A percentile compares a stretch with the other conserved stretches of the same genome.
phyloP scores from a whole-genome alignment of 805 yeast species.

The Nakazawaea peltata region DNA sequence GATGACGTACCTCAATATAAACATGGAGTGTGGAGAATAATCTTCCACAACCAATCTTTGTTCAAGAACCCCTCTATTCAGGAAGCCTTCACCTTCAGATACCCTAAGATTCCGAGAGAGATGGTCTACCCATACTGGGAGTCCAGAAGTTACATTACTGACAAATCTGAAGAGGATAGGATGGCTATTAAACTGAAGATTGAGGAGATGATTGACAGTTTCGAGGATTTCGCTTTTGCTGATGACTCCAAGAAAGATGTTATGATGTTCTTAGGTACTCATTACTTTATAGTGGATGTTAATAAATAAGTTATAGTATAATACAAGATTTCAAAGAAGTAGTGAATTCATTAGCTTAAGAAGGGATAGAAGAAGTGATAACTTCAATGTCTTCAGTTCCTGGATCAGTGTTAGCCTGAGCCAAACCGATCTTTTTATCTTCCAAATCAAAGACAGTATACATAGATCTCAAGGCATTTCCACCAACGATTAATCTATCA shows the following conservation, averaged over 20 bases:
- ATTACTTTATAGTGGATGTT: slow-evolving; percentile 7
- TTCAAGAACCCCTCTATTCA: slow-evolving; percentile 24
- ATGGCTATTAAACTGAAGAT: slow-evolving; percentile 22
- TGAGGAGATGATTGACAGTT: slow-evolving; percentile 19
- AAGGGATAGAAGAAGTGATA: slow-evolving; percentile 22
- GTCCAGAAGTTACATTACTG: slow-evolving; percentile 47
- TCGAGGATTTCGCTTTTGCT: slow-evolving; percentile 12
- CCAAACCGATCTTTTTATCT: slow-evolving; percentile 44
- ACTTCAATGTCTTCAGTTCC: slow-evolving; percentile 22
- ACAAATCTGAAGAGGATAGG: slow-evolving; percentile 29
- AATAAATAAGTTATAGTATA: slow-evolving; percentile 4
- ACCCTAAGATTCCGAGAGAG: slow-evolving; percentile 23
- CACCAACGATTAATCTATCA: slow-evolving; percentile 41
- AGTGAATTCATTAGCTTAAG: slow-evolving; percentile 16
- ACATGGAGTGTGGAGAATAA: slow-evolving; percentile 35
- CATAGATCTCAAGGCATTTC: slow-evolving; percentile 49
- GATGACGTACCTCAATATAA: slow-evolving; percentile 49
- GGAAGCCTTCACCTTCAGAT: slow-evolving; percentile 26
- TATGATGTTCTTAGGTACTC: slow-evolving; percentile 9
- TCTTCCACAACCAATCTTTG: slow-evolving; percentile 21
- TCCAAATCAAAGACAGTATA: slow-evolving; percentile 60
- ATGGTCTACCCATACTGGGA: slow-evolving; percentile 42
- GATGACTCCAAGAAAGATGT: slow-evolving; percentile 7
- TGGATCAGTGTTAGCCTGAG: slow-evolving; percentile 27
- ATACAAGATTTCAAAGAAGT: neutral